Percentiles rank a stretch among this genome's conserved stretches.
Conservation (phyloP, 2,329 filamentous ascomycete genomes). For the Trichoderma guizhouense region DNA sequence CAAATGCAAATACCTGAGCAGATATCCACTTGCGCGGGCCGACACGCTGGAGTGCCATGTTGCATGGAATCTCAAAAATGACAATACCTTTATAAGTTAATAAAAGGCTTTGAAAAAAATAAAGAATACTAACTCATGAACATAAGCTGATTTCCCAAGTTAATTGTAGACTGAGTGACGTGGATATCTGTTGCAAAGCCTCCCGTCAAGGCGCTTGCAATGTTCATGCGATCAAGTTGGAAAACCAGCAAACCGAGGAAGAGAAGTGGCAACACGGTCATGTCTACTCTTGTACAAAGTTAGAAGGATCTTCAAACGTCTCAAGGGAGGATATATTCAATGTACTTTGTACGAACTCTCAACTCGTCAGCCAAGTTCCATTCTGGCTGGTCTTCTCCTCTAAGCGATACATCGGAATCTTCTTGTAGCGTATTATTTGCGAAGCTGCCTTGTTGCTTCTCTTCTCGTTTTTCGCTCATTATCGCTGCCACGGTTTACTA, state of each 20-base stretch:
- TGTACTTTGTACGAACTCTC: background rate
- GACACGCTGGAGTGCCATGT: conserved; percentile 35
- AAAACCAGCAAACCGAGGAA: conserved; percentile 49
- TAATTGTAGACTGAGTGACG: conserved; percentile 50
- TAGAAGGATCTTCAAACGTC: background rate
- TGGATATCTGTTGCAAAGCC: conserved; percentile 49
- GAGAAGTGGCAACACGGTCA: conserved; percentile 46
- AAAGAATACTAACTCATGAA: conserved; percentile 35
- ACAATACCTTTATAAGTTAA: conserved; percentile 34
- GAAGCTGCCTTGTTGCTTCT: background rate
- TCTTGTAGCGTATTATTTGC: background rate
- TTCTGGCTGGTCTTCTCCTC: background rate
- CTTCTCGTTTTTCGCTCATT: background rate
- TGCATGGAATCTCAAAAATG: conserved; percentile 40
- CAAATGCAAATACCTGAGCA: conserved; percentile 51
- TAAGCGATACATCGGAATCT: background rate
- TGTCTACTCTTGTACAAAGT: conserved; percentile 39
- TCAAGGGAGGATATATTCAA: background rate
- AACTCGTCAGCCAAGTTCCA: background rate
- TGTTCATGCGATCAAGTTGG: conserved; percentile 41
- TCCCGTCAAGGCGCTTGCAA: conserved; percentile 47
- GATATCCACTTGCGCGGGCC: conserved; percentile 52
- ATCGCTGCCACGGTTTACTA: background rate
- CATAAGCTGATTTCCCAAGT: conserved; percentile 49
- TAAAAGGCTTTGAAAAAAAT: no score